Percentiles rank a stretch among this genome's conserved stretches.
Conservation (phyloP, 345 rosid genomes). For the Eutrema japonicum region DNA sequence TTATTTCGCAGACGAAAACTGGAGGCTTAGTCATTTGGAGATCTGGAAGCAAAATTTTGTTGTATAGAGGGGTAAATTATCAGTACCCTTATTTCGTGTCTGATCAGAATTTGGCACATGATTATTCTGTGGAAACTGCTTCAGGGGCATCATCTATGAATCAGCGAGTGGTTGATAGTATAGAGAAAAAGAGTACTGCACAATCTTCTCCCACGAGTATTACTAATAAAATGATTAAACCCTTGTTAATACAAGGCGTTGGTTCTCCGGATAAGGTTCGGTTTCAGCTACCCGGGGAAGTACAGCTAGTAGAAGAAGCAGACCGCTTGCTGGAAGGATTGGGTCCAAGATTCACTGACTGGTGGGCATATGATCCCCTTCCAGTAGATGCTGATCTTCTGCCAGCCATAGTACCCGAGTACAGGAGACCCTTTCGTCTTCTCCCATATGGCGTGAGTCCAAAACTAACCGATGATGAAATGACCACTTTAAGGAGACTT, state of each 20-base stretch:
- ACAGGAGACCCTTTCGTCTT: constrained; percentile 88
- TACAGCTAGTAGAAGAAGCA: constrained; percentile 72
- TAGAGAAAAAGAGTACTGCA: constrained; percentile 36
- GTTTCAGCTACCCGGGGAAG: constrained; percentile 83
- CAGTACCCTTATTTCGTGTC: constrained; percentile 78
- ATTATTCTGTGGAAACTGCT: constrained; percentile 43
- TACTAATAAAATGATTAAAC: constrained; percentile 42
- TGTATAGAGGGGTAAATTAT: constrained; percentile 82
- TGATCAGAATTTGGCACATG: constrained; percentile 42
- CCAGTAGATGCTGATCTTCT: constrained; percentile 95
- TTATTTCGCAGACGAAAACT: constrained; percentile 73
- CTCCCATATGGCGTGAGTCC: constrained; percentile 88
- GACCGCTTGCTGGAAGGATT: constrained; percentile 79
- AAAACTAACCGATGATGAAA: constrained; percentile 83
- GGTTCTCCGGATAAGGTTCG: constrained; percentile 76
- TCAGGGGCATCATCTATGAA: constrained; percentile 36
- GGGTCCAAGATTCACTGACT: constrained; percentile 86
- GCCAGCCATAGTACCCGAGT: constrained; percentile 76
- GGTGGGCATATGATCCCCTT: constrained; percentile 97
- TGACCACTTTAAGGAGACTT: constrained; percentile 91
- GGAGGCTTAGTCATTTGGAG: constrained; percentile 97
- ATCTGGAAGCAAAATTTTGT: constrained; percentile 79
- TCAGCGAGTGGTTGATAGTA: constrained; percentile 35
- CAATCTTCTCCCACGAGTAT: constrained; percentile 40
- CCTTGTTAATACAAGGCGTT: constrained; percentile 60